These are phyloP conservation scores for Mortierella claussenii DNA, from an alignment of 192 early-diverging fungal species.

Conservation along the genomic window DNA sequence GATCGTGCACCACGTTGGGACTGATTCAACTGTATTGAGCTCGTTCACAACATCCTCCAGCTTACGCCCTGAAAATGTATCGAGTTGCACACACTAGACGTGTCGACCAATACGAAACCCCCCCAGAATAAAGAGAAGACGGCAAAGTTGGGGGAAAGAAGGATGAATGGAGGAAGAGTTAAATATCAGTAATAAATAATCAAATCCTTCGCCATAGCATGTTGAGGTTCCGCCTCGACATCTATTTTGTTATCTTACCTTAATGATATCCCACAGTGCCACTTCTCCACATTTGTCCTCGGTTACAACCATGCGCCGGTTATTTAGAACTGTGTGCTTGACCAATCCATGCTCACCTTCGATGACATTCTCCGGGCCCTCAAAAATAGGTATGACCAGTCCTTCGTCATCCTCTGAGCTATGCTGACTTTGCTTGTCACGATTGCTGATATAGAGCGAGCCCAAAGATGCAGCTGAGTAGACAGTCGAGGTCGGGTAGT, in stretches of 20 bases:
- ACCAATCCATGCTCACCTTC: slow-evolving; percentile 73
- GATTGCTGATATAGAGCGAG: slow-evolving; percentile 28
- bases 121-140: neutral
- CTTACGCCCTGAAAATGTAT: slow-evolving; percentile 64
- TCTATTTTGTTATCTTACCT: slow-evolving; percentile 41
- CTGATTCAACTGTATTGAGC: slow-evolving; percentile 76
- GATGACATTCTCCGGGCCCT: slow-evolving; percentile 40
- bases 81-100: slow-evolving; percentile 63
- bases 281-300: slow-evolving; percentile 83
- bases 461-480: slow-evolving; percentile 51
- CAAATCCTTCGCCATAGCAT: no score
- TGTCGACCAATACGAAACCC: neutral
- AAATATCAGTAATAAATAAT: no score
- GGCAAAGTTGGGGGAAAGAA: neutral
- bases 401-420: slow-evolving; percentile 51
- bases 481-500: slow-evolving; percentile 53
- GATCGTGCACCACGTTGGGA: slow-evolving; percentile 92
- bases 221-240: no score
- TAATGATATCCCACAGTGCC: slow-evolving; percentile 94
- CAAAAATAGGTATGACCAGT: slow-evolving; percentile 44
- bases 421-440: slow-evolving; percentile 46
- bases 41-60: slow-evolving; percentile 66
- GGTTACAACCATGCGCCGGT: slow-evolving; percentile 87
- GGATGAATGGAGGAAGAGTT: neutral
- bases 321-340: slow-evolving; percentile 78